These are phyloP conservation scores for Neurospora sp. DNA, from an alignment of 2,329 filamentous ascomycete species.

Conservation along the genomic window DNA sequence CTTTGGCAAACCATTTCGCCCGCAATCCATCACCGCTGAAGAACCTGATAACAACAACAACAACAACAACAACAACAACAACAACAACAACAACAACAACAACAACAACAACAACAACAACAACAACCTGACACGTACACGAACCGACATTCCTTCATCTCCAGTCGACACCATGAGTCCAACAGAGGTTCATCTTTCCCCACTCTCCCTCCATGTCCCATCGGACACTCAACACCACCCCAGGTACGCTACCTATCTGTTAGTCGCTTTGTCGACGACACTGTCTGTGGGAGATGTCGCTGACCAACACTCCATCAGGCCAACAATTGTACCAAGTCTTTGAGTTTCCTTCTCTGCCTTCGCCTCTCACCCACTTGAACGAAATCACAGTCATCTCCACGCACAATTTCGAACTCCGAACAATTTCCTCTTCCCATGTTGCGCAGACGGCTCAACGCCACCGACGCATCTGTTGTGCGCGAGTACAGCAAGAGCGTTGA, in stretches of 20 bases:
- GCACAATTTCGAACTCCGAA: background rate
- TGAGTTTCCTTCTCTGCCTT: background rate
- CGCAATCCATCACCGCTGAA: background rate
- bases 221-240: background rate
- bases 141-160: background rate
- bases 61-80: background rate
- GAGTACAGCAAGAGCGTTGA: constrained; percentile 95
- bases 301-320: background rate
- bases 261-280: background rate
- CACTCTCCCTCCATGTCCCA: background rate
- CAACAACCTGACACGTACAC: background rate
- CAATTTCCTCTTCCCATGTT: background rate
- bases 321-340: background rate
- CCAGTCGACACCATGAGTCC: background rate
- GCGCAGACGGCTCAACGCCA: background rate
- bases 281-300: background rate
- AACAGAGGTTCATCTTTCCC: background rate
- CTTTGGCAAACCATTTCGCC: background rate
- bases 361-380: background rate
- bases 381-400: no score
- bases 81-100: background rate
- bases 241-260: background rate
- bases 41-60: background rate
- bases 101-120: no score
- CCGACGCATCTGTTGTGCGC: constrained; percentile 31